Evolutionary conservation across 2,329 filamentous ascomycete species (phyloP).

Genomic region (Teratosphaeria epicoccoides): DNA sequence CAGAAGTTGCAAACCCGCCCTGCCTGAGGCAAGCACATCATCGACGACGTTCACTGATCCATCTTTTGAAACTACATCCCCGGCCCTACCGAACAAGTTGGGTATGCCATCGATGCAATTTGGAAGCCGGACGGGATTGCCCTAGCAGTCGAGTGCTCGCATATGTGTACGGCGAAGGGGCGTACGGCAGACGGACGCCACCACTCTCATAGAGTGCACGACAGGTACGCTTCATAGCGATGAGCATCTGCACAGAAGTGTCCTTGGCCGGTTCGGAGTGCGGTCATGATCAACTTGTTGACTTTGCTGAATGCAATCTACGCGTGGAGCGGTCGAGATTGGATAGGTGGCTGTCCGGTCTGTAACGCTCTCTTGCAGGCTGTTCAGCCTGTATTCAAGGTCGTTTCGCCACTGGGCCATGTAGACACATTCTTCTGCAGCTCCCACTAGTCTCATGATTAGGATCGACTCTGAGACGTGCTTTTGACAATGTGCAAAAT

Average conservation of each 20-base stretch:
- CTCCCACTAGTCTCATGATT: too few species aligned
- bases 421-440: too few species aligned
- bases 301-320: too few species aligned
- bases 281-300: background rate
- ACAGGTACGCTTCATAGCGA: background rate
- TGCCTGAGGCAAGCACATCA: slow-evolving; percentile 48
- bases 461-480: too few species aligned
- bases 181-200: background rate
- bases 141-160: background rate
- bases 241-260: background rate
- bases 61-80: slow-evolving; percentile 30
- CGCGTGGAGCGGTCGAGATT: too few species aligned
- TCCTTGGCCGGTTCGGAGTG: background rate
- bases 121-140: background rate
- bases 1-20: slow-evolving; percentile 42
- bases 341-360: too few species aligned
- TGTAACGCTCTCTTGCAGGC: too few species aligned
- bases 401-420: too few species aligned
- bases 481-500: too few species aligned
- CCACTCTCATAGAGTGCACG: background rate
- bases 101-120: background rate
- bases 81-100: slow-evolving; percentile 28
- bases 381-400: too few species aligned
- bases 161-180: background rate
- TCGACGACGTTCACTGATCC: slow-evolving; percentile 47